Conservation (phyloP, 805 yeast genomes). For the Barnettozyma botsteinii region DNA sequence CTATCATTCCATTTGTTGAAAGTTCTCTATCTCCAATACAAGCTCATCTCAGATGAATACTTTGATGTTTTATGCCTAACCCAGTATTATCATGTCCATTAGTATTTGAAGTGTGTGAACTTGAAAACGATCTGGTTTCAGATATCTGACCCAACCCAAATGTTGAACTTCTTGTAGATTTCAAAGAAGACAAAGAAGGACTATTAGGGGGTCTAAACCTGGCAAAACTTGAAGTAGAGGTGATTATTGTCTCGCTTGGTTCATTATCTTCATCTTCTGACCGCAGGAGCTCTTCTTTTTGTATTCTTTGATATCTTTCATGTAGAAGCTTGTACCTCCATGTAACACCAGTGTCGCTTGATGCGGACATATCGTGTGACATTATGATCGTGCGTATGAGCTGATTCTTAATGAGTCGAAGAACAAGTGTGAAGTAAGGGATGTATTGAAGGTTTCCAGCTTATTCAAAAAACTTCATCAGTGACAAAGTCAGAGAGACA, state of each 20-base stretch:
- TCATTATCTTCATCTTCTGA: background rate
- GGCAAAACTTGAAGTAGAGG: background rate
- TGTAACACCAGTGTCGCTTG: background rate
- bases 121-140: background rate
- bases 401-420: no score
- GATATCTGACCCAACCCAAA: background rate
- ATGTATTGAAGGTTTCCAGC: no score
- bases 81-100: no score
- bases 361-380: background rate
- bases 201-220: background rate
- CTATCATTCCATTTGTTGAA: no score
- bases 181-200: background rate
- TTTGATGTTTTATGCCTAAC: background rate
- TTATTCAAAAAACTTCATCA: no score
- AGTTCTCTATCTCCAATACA: no score
- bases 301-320: background rate
- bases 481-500: no score
- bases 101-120: background rate
- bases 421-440: no score
- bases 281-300: background rate
- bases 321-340: background rate
- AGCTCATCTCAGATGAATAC: background rate
- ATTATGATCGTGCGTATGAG: no score
- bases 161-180: background rate
- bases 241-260: no score